Evolutionary conservation across 257 asterid genomes (phyloP), one percentile per base, ranked within the genome.

Genomic region (Cruciata laevipes): DNA sequence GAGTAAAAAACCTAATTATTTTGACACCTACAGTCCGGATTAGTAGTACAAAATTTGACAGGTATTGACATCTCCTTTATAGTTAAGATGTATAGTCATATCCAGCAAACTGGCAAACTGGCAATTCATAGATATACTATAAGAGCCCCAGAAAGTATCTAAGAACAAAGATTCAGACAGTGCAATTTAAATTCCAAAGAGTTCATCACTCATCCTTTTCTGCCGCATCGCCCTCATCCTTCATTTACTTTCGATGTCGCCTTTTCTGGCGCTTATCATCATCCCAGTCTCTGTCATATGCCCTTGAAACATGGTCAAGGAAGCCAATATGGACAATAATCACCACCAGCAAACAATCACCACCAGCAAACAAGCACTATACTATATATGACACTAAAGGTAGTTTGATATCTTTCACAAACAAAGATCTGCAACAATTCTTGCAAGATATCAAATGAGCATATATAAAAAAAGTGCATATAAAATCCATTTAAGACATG

Each of bases 231-330:
- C 51, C 4, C 51, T 42, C 3, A 21, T 12, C 52, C 51, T 5
- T 44, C 51, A 59, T 51, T 77, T 86, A 88, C 76, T 94, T 87
- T 25, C 96, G 87, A 72, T 94, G 97, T 70, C 99, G 79, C 83
- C 99, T 84, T 77, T 94, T 94, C 6, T 85, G 99, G 80, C 99
- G 86, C 87, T 94, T 94, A 57, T 94, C 99, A 21, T 94, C 99
- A 23, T 90, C 97, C 99, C 99, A 90, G 65, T 90, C 99, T 76
- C 99, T 85, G 69, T 94, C 96, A 53, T 88, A 88, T 70, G 84
- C 51, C 64, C 95, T 87, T 87, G 78, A 70, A 75, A 52, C 14
- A 23, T 23, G 17, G 32, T 94, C 75, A 90, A 84, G 92, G 88
- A 31, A 72, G 63, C 32, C 71, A 65, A 53, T 10, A 62, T 21